Base-by-base conservation (phyloP, 2,329 filamentous ascomycete genomes). In the Huntiella savannae region DNA sequence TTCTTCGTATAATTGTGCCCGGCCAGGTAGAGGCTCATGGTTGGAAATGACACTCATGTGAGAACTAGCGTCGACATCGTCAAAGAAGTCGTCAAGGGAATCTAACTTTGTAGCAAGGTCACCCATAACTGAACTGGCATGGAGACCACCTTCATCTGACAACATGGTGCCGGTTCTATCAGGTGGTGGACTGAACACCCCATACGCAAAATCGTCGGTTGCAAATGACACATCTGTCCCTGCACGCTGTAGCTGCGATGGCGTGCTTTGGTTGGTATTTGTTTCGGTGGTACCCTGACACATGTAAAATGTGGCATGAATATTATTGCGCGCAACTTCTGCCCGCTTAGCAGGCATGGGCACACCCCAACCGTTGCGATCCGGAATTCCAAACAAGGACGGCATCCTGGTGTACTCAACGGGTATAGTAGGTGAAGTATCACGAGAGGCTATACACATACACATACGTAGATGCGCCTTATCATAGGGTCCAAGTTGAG, bases 381-480 rank as follows among this genome's bases (percentile, higher is more conserved):
- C 88, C 0, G 91, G 91, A 49, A 98, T 96, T 22, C 92, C 92
- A 59, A 96, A 98, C 33, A 98, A 64, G 56, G 86, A 95, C 59
- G 94, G 82, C 0, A 85, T 94, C 16, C 83, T 79, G 57, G 94
- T 88, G 55, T 94, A 96, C 61, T 96, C 87, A 58, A 95, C 96
- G 42, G 84, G 79, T 43, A 91, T 81, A 35, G 8, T 22, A 15
- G 1, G 82, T 28, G 8, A 28, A 10, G 22, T 79, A 10, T 83
- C 80, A 28, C 22, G 10, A 28, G 22, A 7, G 22, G 22, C 22
- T 19, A 19, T 19, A 4, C 86, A 87, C 85, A 98, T 95, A 61
- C 88, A 96, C 92, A 98, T 98, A 35, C 91, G 77, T 49, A 98
- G 66, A 57, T 96, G 86, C 55, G 95, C 85, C 55, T 83, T 85